Percentiles rank a stretch among this genome's conserved stretches.
Conservation (phyloP, 176 grass and related monocot species). For the Secale cereale region DNA sequence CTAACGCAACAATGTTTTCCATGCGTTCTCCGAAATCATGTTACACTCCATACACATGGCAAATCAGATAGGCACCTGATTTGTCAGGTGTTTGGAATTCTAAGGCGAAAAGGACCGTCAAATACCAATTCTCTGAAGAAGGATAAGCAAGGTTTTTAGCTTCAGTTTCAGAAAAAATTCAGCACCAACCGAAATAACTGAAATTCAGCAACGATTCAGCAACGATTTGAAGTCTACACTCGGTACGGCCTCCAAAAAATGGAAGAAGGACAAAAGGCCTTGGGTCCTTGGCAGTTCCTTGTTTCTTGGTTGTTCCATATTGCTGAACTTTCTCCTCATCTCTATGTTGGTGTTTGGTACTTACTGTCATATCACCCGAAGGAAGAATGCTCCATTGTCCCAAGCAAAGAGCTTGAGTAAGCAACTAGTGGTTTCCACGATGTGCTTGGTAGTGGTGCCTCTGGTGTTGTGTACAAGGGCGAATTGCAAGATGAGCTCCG, state of each 20-base stretch:
- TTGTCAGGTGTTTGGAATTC: no score
- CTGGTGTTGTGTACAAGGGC: constrained; percentile 40
- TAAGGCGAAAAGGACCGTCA: no score
- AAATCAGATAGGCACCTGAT: no score
- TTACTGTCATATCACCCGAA: background rate
- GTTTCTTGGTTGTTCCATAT: constrained; percentile 3
- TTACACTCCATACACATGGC: no score
- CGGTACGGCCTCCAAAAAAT: background rate
- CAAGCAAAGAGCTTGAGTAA: constrained; percentile 34
- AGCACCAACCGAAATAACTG: no score
- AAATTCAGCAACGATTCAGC: no score
- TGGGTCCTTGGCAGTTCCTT: constrained; percentile 21
- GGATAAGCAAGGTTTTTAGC: no score
- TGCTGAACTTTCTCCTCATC: constrained; percentile 7
- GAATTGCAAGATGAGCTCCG: background rate
- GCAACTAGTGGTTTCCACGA: constrained; percentile 33
- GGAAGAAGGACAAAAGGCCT: background rate
- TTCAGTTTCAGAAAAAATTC: no score
- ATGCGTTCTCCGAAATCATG: no score
- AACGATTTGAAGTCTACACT: background rate
- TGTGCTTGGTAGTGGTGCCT: constrained; percentile 34
- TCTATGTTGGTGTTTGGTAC: background rate
- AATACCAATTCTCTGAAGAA: no score
- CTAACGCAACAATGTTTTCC: no score
- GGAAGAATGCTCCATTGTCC: background rate